Conservation (phyloP, 352 stramenopile genomes). For the Globisporangium apiculatum region DNA sequence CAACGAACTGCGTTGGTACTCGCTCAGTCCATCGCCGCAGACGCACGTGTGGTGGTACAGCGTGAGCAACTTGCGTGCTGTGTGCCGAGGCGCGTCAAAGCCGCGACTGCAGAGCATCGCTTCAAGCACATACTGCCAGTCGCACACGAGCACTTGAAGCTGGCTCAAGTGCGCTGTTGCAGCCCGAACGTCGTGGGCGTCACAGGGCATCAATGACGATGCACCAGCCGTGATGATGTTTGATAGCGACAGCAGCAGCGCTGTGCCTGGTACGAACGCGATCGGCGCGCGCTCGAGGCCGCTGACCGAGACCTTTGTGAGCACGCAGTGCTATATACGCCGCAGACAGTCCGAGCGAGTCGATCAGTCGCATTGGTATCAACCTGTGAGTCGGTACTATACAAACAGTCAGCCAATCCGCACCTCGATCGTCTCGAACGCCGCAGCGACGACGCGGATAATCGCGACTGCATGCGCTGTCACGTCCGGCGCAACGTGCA, state of each 20-base stretch:
- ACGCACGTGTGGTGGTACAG: conserved; percentile 18
- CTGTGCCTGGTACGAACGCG: conserved; percentile 26
- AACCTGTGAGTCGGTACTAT: no score
- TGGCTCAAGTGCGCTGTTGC: conserved; percentile 22
- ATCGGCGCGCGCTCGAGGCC: conserved; percentile 25
- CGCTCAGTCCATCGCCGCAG: not conserved
- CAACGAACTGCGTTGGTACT: no score
- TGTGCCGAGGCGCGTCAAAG: conserved; percentile 11
- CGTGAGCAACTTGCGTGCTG: conserved; percentile 16
- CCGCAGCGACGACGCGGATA: conserved; percentile 20
- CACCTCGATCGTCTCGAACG: conserved; percentile 23
- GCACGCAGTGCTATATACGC: conserved; percentile 16
- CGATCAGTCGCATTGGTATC: not conserved
- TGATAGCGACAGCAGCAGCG: conserved; percentile 21
- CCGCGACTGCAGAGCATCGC: conserved; percentile 21
- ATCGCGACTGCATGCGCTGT: conserved; percentile 8
- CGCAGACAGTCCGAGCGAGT: no score
- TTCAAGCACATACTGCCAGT: conserved; percentile 24
- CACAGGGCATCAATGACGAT: not conserved
- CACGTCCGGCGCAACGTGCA: conserved; percentile 8
- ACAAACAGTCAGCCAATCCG: no score
- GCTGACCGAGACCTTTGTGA: conserved; percentile 23
- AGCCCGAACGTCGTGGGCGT: not conserved
- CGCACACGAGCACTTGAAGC: conserved; percentile 22
- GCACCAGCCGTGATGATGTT: not conserved